Evolutionary conservation across 2,329 filamentous ascomycete genomes (phyloP).

Genomic region (Aspergillus awamori): DNA sequence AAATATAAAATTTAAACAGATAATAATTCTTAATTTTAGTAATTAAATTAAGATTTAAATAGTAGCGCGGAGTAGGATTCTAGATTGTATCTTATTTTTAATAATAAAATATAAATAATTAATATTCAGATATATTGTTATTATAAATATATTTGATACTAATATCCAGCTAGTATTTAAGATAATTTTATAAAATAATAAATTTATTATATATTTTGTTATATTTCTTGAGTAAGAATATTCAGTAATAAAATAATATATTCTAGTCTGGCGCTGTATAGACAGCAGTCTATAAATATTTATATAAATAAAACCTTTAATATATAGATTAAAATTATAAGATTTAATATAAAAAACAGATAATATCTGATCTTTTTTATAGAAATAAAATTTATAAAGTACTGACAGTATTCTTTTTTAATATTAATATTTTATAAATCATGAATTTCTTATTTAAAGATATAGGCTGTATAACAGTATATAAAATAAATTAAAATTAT

Average conservation of each 20-base stretch:
- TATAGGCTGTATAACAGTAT: neutral
- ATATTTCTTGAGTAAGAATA: neutral
- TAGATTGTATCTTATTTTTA: neutral
- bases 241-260: neutral
- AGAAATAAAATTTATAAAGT: neutral
- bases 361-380: no score
- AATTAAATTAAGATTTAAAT: neutral
- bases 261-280: neutral
- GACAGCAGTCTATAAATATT: neutral
- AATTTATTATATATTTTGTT: neutral
- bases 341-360: neutral
- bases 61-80: neutral
- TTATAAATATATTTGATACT: conserved; percentile 2
- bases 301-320: neutral
- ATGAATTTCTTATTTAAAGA: no score
- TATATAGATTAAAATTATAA: neutral
- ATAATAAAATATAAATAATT: neutral
- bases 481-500: neutral
- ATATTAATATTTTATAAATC: no score
- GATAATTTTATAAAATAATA: neutral
- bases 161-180: neutral
- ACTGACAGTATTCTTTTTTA: neutral
- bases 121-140: neutral
- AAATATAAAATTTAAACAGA: neutral
- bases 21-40: no score